Percentiles rank a stretch among this genome's conserved stretches.
These are phyloP conservation scores for Aspergillus udagawae DNA, from an alignment of 2,329 filamentous ascomycete species.

Conservation along the genomic window DNA sequence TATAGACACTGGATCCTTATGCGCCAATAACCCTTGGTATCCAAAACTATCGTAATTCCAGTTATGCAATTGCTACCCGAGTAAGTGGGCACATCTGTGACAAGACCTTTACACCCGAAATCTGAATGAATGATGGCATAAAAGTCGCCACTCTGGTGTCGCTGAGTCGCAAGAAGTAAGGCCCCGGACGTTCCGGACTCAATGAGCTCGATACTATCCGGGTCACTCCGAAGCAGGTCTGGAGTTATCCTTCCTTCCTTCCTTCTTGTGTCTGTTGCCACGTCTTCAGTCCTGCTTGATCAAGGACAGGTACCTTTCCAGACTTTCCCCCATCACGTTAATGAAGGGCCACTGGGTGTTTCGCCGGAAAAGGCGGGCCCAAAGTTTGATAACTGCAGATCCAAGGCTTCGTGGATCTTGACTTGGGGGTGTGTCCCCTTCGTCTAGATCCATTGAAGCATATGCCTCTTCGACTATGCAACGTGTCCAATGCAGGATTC, in stretches of 20 bases:
- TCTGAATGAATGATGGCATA: no score
- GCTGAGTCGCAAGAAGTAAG: background rate
- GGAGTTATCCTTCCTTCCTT: background rate
- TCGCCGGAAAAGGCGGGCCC: slow-evolving; percentile 28
- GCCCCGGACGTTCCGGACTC: background rate
- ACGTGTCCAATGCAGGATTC: slow-evolving; percentile 29
- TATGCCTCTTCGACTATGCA: slow-evolving; percentile 32
- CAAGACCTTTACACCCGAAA: background rate
- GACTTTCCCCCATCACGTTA: slow-evolving; percentile 28
- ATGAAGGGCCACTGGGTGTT: slow-evolving; percentile 35
- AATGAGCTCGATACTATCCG: background rate
- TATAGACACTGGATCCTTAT: background rate
- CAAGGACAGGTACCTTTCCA: slow-evolving; percentile 27
- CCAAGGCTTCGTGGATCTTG: slow-evolving; percentile 25
- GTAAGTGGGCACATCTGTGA: no score
- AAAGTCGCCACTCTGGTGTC: no score
- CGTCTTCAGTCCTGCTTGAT: slow-evolving; percentile 12
- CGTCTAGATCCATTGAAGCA: slow-evolving; percentile 27
- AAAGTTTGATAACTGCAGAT: slow-evolving; percentile 26
- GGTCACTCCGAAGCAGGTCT: background rate
- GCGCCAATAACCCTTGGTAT: background rate
- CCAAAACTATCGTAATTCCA: background rate
- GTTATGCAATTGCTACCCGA: background rate
- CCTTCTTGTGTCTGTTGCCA: background rate
- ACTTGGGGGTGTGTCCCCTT: slow-evolving; percentile 19